Evolutionary conservation across 192 early-diverging fungal species (phyloP).

Genomic region (Pilaira anomala): DNA sequence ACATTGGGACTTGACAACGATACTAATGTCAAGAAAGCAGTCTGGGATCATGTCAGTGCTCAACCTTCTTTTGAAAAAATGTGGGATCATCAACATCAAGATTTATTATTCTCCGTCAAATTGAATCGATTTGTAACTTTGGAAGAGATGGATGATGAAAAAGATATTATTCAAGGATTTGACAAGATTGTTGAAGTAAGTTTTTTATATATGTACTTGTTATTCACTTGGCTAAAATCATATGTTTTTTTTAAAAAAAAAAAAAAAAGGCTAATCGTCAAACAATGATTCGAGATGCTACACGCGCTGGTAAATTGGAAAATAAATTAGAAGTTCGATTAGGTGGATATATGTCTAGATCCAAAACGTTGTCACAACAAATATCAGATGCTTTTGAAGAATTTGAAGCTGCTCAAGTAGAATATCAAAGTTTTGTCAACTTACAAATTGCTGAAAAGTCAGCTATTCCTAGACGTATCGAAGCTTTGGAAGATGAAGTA

Average conservation of each 20-base stretch:
- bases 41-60: conserved; percentile 28
- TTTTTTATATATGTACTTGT: not conserved
- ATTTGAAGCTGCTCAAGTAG: conserved; percentile 53
- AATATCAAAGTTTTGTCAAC: conserved; percentile 57
- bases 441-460: conserved; percentile 58
- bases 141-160: conserved; percentile 27
- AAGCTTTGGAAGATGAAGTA: conserved; percentile 54
- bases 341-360: conserved; percentile 81
- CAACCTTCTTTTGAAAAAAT: conserved; percentile 37
- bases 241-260: not conserved
- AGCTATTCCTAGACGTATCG: conserved; percentile 56
- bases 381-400: conserved; percentile 55
- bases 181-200: conserved; percentile 38
- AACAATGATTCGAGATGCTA: conserved; percentile 71
- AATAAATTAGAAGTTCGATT: conserved; percentile 73
- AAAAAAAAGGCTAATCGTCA: conserved; percentile 51
- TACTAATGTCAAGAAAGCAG: conserved; percentile 34
- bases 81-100: conserved; percentile 32
- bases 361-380: conserved; percentile 60
- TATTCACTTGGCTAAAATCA: not conserved
- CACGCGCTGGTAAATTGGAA: conserved; percentile 80
- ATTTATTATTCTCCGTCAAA: conserved; percentile 32
- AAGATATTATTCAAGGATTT: conserved; percentile 33
- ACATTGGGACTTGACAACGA: conserved; percentile 27
- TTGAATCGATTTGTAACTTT: conserved; percentile 35